Evolutionary conservation across 805 yeast species (phyloP), one percentile per base, ranked within the genome.

Genomic region (Metschnikowia orientalis): DNA sequence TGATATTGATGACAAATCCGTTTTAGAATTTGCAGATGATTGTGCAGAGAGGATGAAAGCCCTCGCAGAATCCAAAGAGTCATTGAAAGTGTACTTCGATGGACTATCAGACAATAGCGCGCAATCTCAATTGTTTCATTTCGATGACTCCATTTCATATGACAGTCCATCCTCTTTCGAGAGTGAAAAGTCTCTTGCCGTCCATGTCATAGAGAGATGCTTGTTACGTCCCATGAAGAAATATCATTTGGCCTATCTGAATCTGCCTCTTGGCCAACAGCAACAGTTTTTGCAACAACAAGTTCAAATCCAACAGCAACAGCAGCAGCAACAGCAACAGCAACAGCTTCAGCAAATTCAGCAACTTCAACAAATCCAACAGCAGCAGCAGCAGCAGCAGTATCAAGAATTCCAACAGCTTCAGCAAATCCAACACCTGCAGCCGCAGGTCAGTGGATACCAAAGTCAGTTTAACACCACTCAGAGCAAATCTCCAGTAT

Each of bases 71-170:
- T 56, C 54, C 26, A 57, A 51, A 31, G 66, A 65, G 36, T 57
- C 63, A 31, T 57, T 76, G 40, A 60, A 63, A 31, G 57, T 65
- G 20, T 56, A 54, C 27, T 63, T 66, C 38, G 50, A 49, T 31
- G 66, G 47, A 48, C 59, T 30, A 57, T 56, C 30, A 6, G 44
- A 43, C 15, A 27, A 32, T 8, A 29, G 38, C 7, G 22, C 44
- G 1, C 39, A 47, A 8, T 53, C 78, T 34, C 73, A 79, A 2
- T 57, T 77, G 32, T 76, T 77, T 49, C 63, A 76, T 12, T 75
- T 69, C 53, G 65, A 71, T 30, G 56, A 56, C 9, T 44, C 40
- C 18, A 44, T 38, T 17, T 45, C 51, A 18, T 39, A 63, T 1
- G 52, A 61, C 29, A 57, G 57, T 23, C 16, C 32, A n/a, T 50